Evolutionary conservation across 169 alveolate genomes (phyloP).

Genomic region (Toxoplasma gondii): DNA sequence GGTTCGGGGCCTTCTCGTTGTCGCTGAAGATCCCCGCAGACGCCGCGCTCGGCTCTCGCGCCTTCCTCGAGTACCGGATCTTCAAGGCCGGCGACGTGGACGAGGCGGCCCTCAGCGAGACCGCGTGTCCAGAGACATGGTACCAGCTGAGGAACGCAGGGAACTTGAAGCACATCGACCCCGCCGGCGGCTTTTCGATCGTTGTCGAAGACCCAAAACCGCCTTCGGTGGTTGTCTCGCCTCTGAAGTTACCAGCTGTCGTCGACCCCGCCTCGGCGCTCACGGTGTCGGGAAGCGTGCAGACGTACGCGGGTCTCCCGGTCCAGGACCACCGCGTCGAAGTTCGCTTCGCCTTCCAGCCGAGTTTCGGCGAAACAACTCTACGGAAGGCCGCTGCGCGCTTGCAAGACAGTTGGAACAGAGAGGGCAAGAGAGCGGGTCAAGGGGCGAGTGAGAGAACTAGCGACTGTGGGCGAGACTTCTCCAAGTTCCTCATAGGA

Average conservation of each 20-base stretch:
- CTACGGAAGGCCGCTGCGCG: neutral
- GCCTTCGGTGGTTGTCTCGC: neutral
- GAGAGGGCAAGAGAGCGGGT: too few relatives aligned
- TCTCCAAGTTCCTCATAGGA: neutral
- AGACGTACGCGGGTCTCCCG: neutral
- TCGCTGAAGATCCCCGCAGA: neutral
- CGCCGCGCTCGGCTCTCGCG: neutral
- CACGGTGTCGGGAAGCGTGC: neutral
- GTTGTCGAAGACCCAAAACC: neutral
- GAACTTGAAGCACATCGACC: neutral
- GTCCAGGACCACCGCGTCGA: neutral
- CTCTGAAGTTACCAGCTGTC: neutral
- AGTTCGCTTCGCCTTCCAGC: neutral
- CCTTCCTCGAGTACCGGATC: neutral
- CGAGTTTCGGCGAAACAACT: neutral
- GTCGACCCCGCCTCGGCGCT: neutral
- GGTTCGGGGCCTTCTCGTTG: neutral
- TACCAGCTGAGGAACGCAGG: neutral
- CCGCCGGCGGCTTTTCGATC: neutral
- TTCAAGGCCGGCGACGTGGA: neutral
- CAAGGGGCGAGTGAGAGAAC: too few relatives aligned
- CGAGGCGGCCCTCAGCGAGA: neutral
- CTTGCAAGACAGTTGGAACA: neutral
- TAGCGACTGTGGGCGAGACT: too few relatives aligned
- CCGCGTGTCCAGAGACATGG: neutral